Conservation (phyloP, 1,139 yeast genomes). For the Meyerozyma elateridarum region DNA sequence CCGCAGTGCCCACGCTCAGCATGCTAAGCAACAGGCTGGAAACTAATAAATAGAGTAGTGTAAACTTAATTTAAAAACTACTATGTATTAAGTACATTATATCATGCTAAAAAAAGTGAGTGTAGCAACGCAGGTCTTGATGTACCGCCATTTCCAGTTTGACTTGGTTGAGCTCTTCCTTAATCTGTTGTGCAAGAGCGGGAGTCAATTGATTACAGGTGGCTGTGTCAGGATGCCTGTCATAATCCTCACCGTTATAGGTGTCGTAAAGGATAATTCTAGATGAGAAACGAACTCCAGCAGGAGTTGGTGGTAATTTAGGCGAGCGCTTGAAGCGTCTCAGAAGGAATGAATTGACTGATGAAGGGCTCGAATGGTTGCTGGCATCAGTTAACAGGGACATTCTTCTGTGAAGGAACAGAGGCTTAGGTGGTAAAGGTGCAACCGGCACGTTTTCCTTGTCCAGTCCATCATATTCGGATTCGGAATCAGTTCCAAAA, state of each 20-base stretch:
- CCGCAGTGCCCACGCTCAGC: conserved; percentile 37
- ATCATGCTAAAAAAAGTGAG: conserved; percentile 79
- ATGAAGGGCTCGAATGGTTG: conserved; percentile 22
- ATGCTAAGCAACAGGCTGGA: conserved; percentile 9
- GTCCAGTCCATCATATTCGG: conserved; percentile 27
- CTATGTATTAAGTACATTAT: no score
- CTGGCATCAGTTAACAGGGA: conserved; percentile 21
- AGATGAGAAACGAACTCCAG: conserved; percentile 71
- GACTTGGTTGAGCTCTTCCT: conserved; percentile 76
- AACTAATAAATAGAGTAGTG: no score
- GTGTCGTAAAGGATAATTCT: conserved; percentile 84
- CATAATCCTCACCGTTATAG: conserved; percentile 79
- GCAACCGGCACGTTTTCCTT: conserved; percentile 7
- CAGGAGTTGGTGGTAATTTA: conserved; percentile 9
- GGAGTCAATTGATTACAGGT: conserved; percentile 94
- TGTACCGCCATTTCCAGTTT: conserved; percentile 82
- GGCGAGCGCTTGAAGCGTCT: conserved; percentile 22
- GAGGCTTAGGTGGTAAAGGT: conserved; percentile 4
- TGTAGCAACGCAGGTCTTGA: conserved; percentile 68
- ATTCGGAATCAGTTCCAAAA: conserved; percentile 23
- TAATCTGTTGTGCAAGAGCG: conserved; percentile 77
- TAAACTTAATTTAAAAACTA: no score
- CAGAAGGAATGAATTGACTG: conserved; percentile 28
- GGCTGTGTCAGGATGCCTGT: conserved; percentile 88
- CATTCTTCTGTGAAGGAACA: conserved; percentile 25